Conservation (phyloP, 805 yeast species). For the Monosporozyma aquatica region DNA sequence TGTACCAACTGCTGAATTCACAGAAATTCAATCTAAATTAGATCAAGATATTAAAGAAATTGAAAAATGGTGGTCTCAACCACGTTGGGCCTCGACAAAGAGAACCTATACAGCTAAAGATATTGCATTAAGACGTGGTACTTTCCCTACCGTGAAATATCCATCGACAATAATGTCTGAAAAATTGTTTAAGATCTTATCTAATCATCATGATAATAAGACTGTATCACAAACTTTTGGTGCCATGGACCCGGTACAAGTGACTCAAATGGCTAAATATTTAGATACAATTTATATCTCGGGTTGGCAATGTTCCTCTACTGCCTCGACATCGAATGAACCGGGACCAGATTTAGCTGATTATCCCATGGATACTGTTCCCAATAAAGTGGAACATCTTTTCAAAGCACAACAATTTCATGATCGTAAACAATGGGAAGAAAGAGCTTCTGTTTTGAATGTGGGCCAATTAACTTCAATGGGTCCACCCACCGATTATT, state of each 20-base stretch:
- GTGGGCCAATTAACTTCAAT: slow-evolving; percentile 59
- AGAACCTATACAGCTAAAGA: slow-evolving; percentile 84
- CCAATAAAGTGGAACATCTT: slow-evolving; percentile 94
- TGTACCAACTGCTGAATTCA: slow-evolving; percentile 2
- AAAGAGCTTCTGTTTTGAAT: slow-evolving; percentile 46
- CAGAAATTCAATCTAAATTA: slow-evolving; percentile 14
- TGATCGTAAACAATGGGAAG: slow-evolving; percentile 92
- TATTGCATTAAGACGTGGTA: slow-evolving; percentile 82
- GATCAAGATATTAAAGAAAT: slow-evolving; percentile 55
- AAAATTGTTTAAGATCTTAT: slow-evolving; percentile 62
- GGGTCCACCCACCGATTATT: slow-evolving; percentile 70
- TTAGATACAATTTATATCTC: slow-evolving; percentile 88
- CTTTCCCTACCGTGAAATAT: slow-evolving; percentile 53
- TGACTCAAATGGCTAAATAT: slow-evolving; percentile 93
- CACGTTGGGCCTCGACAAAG: slow-evolving; percentile 84
- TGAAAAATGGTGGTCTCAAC: slow-evolving; percentile 85
- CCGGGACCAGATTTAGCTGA: slow-evolving; percentile 98
- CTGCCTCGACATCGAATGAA: slow-evolving; percentile 94
- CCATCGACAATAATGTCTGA: slow-evolving; percentile 75
- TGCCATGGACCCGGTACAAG: slow-evolving; percentile 92
- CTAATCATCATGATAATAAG: slow-evolving; percentile 52
- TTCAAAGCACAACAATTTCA: slow-evolving; percentile 96
- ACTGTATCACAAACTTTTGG: slow-evolving; percentile 87
- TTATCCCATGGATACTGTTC: slow-evolving; percentile 97
- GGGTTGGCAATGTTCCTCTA: slow-evolving; percentile 98